Percentiles rank a stretch among this genome's conserved stretches.
Conservation (phyloP, 768 basidiomycete species). For the Boletales sp. region DNA sequence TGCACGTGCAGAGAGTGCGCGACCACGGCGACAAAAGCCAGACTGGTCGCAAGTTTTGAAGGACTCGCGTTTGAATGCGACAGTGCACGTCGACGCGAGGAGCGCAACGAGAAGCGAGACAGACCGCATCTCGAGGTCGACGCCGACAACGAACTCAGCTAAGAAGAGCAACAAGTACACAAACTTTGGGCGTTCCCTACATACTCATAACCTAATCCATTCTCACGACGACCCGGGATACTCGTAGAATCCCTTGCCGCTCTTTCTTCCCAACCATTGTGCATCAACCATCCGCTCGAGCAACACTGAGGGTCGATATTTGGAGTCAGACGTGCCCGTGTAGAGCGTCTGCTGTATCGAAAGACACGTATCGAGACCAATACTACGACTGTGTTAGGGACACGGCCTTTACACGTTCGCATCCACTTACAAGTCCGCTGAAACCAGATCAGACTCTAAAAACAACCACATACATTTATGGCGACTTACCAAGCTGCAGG, state of each 20-base stretch:
- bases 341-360: constrained; percentile 90
- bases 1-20: constrained; percentile 77
- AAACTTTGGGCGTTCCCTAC: too few species aligned
- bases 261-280: constrained; percentile 90
- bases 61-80: constrained; percentile 74
- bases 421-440: constrained; percentile 31
- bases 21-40: constrained; percentile 90
- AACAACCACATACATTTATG: neutral
- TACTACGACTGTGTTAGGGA: constrained; percentile 43
- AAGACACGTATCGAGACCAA: constrained; percentile 96
- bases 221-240: constrained; percentile 42
- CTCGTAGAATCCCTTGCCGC: constrained; percentile 93
- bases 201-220: constrained; percentile 4
- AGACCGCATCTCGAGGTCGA: constrained; percentile 13
- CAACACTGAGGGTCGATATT: constrained; percentile 88
- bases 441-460: constrained; percentile 4
- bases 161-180: too few species aligned
- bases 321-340: constrained; percentile 86
- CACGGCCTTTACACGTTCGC: neutral
- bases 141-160: too few species aligned
- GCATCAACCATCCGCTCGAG: constrained; percentile 97
- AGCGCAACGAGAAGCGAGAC: constrained; percentile 31
- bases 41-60: constrained; percentile 96
- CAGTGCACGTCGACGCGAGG: constrained; percentile 28
- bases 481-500: constrained; percentile 65